A percentile compares a stretch with the other conserved stretches of the same genome.
Evolutionary conservation across 2,329 filamentous ascomycete genomes (phyloP).

Genomic region (Paracamarosporium sp.): DNA sequence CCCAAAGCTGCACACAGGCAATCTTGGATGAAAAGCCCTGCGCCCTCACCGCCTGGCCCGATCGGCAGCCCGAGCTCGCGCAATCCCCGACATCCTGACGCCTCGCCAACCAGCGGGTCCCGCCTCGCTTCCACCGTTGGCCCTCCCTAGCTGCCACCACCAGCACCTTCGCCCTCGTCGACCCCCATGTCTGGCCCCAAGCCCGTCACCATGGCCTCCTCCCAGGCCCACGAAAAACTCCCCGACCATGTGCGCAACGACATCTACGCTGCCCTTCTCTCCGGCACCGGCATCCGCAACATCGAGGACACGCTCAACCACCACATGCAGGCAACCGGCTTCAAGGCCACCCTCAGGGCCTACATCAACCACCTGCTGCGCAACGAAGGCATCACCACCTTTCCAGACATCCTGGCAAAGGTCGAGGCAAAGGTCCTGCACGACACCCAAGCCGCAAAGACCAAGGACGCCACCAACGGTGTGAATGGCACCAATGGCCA

Average conservation of each 20-base stretch:
- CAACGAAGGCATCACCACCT: conserved; percentile 63
- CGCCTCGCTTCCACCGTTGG: conserved; percentile 3
- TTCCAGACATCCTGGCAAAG: conserved; percentile 62
- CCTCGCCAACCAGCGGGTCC: conserved; percentile 9
- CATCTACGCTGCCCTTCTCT: conserved; percentile 56
- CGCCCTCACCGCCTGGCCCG: conserved; percentile 9
- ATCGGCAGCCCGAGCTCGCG: conserved; percentile 13
- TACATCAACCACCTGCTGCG: conserved; percentile 64
- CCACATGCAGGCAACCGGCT: conserved; percentile 64
- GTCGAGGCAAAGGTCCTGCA: conserved; percentile 53
- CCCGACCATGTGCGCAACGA: conserved; percentile 47
- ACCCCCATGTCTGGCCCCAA: conserved; percentile 20
- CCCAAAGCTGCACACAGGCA: conserved; percentile 2
- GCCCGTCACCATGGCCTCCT: conserved; percentile 36
- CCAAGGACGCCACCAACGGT: conserved; percentile 27
- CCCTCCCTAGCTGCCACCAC: not conserved
- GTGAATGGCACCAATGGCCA: conserved; percentile 36
- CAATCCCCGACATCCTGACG: conserved; percentile 6
- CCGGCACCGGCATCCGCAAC: conserved; percentile 58
- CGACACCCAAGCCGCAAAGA: conserved; percentile 22
- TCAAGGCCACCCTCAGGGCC: conserved; percentile 62
- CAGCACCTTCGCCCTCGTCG: conserved; percentile 4
- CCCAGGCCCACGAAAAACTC: conserved; percentile 51
- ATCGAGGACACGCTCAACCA: conserved; percentile 63
- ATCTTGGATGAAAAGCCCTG: conserved; percentile 22